Evolutionary conservation across 441 rosid genomes (phyloP), one percentile per base, ranked within the genome.

Genomic region (Mallotus repandus): DNA sequence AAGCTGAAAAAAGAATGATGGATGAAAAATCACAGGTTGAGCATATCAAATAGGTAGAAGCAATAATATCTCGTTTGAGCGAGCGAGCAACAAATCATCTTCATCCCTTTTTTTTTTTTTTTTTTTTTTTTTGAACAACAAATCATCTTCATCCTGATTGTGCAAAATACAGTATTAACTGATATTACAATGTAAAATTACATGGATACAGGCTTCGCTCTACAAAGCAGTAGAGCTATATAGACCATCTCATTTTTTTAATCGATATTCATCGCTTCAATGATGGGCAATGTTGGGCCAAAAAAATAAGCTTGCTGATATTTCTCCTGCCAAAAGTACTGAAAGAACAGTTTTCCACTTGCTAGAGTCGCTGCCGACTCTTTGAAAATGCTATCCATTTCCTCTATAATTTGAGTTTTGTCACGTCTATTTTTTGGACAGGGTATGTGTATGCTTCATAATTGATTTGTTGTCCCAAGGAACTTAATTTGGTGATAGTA

Each of bases 391-490:
- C 21, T 46, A 25, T 15, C 54, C 7, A 4, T 53, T 21, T 54
- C 67, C 70, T 48, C 80, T 86, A 92, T 22, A 92, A 73, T 78
- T 94, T 94, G 84, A 92, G 98, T 79, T 94, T 94, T 81, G 84
- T 77, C 19, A 94, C 64, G 70, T 94, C 92, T 78, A 94, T 82
- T 78, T 73, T 88, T 60, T 58, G 75, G 63, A 78, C 75, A 11
- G 95, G 91, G 75, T 89, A 92, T n/a, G 95, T 81, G 78, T 90
- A 90, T 18, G 93, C 98, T 79, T 92, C 98, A 22, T 90, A 92
- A 69, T 92, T 87, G 84, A 94, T 92, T 72, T 87, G 86, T 67
- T 94, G 97, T 62, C 98, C 97, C 83, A 94, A 54, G 76, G 81
- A 75, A 78, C 97, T 84, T 69, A 94, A 68, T 82, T 94, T 94